Evolutionary conservation across 257 asterid species (phyloP).

Genomic region (Misopates orontium): DNA sequence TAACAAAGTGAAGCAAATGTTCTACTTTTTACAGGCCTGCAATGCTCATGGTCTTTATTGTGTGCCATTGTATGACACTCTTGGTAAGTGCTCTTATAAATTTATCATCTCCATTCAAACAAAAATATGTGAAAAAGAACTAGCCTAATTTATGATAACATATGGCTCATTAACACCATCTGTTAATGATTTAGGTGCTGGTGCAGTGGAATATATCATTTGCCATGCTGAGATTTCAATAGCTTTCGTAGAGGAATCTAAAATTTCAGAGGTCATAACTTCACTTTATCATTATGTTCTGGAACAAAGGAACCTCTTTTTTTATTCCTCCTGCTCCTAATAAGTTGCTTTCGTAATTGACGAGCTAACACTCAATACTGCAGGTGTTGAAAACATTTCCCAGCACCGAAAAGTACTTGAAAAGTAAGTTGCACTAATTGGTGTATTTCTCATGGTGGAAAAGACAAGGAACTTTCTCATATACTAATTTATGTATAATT

Average conservation of each 20-base stretch:
- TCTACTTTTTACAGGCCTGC: constrained; percentile 61
- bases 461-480: background rate
- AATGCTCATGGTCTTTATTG: constrained; percentile 75
- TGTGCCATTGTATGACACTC: constrained; percentile 79
- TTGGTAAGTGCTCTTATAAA: constrained; percentile 43
- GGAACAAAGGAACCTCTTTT: background rate
- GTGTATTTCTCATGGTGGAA: background rate
- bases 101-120: background rate
- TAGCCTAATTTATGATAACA: background rate
- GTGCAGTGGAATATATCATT: constrained; percentile 76
- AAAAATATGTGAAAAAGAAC: background rate
- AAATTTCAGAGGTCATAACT: constrained; percentile 57
- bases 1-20: background rate
- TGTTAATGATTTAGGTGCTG: constrained; percentile 58
- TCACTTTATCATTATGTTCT: background rate
- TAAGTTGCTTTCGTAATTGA: background rate
- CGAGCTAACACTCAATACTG: constrained; percentile 12
- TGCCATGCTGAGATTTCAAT: constrained; percentile 74
- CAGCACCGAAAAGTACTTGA: constrained; percentile 49
- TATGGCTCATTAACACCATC: background rate
- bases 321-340: background rate
- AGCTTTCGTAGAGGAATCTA: constrained; percentile 67
- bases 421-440: constrained; percentile 46
- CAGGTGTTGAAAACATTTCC: constrained; percentile 78
- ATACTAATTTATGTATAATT: constrained; percentile 13